These are phyloP conservation scores for Fusarium redolens DNA, from an alignment of 2,329 filamentous ascomycete genomes.

Conservation along the genomic window DNA sequence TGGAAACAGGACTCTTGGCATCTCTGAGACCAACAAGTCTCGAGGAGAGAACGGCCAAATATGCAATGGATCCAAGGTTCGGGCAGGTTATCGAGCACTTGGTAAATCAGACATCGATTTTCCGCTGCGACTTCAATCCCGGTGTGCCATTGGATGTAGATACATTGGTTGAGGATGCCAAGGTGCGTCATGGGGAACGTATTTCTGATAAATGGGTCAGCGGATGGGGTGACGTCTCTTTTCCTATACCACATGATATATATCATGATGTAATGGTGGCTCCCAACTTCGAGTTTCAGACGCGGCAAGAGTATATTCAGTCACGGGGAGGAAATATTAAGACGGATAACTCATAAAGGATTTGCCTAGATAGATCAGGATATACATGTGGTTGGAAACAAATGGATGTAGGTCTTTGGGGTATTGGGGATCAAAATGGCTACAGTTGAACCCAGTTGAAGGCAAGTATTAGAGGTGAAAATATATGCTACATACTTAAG, in stretches of 20 bases:
- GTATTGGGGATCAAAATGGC: no score
- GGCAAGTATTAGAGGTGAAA: no score
- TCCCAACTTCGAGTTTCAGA: background rate
- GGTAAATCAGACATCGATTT: fast-evolving
- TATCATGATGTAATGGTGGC: background rate
- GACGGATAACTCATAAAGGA: fast-evolving
- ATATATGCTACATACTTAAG: no score
- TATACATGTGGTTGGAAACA: background rate
- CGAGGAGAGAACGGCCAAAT: no score
- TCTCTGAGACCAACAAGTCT: fast-evolving
- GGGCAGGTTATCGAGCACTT: background rate
- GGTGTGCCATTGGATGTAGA: background rate
- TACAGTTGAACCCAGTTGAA: no score
- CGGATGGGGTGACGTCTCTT: fast-evolving
- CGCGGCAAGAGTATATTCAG: background rate
- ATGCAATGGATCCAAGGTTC: background rate
- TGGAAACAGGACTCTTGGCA: background rate
- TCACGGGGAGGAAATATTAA: background rate
- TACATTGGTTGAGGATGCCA: background rate
- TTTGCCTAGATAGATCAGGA: background rate
- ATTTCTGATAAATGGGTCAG: fast-evolving
- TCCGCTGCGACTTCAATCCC: background rate
- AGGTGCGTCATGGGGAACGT: fast-evolving
- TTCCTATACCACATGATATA: background rate
- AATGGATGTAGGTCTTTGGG: no score